Conservation (phyloP, 306 rosid species). For the Dalbergia cochinchinensis region DNA sequence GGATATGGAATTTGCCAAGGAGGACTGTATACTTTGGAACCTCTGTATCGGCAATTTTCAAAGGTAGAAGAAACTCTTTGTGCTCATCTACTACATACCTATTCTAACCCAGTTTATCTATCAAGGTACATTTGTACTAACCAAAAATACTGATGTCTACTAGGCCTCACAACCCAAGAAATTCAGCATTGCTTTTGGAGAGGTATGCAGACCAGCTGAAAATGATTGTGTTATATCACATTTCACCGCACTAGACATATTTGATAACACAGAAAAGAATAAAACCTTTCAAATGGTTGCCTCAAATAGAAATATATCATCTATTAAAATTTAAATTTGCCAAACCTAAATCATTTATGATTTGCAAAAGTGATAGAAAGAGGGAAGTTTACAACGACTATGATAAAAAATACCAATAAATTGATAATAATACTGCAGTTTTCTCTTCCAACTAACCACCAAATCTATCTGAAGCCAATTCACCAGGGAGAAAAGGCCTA, state of each 20-base stretch:
- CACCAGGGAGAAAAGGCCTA: background rate
- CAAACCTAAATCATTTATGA: conserved; percentile 16
- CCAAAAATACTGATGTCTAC: conserved; percentile 40
- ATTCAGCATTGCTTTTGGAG: conserved; percentile 97
- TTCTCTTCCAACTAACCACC: conserved; percentile 10
- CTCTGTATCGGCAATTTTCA: conserved; percentile 77
- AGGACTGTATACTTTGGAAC: conserved; percentile 89
- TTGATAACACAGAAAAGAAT: conserved; percentile 22
- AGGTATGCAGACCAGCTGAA: conserved; percentile 65
- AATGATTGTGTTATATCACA: conserved; percentile 26
- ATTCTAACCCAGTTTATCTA: conserved; percentile 22
- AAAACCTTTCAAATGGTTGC: conserved; percentile 19
- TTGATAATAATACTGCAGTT: background rate
- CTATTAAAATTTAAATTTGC: conserved; percentile 26
- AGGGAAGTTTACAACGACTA: background rate
- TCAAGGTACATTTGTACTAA: conserved; percentile 42
- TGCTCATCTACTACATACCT: conserved; percentile 36
- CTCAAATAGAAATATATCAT: conserved; percentile 12
- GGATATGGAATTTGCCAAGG: conserved; percentile 94
- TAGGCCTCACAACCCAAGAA: conserved; percentile 82
- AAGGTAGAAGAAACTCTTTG: conserved; percentile 55
- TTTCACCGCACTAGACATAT: conserved; percentile 18
- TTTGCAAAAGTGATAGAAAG: conserved; percentile 8
- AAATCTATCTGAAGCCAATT: conserved; percentile 5
- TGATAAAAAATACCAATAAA: background rate